Percentiles rank a stretch among this genome's conserved stretches.
Evolutionary conservation across 2,329 filamentous ascomycete species (phyloP).

Genomic region (Ceratocystis lukuohia): DNA sequence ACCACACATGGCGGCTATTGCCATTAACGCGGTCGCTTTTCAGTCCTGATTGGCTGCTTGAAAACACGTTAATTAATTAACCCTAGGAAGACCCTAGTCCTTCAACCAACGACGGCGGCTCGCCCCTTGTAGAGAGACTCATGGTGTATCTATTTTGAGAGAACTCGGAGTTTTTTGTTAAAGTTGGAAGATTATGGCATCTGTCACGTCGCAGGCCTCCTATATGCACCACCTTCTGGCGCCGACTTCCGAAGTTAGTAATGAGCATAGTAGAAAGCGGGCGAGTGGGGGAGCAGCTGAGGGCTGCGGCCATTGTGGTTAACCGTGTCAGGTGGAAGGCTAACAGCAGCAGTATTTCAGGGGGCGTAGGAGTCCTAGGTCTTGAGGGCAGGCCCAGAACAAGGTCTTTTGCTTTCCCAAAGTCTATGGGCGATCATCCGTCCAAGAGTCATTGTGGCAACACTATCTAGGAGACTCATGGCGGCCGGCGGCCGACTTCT

Average conservation of each 20-base stretch:
- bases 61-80: background rate
- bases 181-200: background rate
- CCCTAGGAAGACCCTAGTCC: background rate
- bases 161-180: background rate
- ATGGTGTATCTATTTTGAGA: background rate
- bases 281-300: too few relatives aligned
- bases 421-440: too few relatives aligned
- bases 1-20: background rate
- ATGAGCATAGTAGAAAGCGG: too few relatives aligned
- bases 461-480: too few relatives aligned
- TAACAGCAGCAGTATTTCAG: too few relatives aligned
- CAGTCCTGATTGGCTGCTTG: background rate
- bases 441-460: too few relatives aligned
- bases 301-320: too few relatives aligned
- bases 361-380: too few relatives aligned
- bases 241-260: background rate
- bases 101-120: background rate
- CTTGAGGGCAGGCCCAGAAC: too few relatives aligned
- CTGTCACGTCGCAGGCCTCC: background rate
- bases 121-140: background rate
- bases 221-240: background rate
- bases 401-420: too few relatives aligned
- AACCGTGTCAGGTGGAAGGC: too few relatives aligned
- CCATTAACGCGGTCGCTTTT: background rate
- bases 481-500: too few relatives aligned